Evolutionary conservation across 805 yeast genomes (phyloP).

Genomic region (Yarrowia sp.): DNA sequence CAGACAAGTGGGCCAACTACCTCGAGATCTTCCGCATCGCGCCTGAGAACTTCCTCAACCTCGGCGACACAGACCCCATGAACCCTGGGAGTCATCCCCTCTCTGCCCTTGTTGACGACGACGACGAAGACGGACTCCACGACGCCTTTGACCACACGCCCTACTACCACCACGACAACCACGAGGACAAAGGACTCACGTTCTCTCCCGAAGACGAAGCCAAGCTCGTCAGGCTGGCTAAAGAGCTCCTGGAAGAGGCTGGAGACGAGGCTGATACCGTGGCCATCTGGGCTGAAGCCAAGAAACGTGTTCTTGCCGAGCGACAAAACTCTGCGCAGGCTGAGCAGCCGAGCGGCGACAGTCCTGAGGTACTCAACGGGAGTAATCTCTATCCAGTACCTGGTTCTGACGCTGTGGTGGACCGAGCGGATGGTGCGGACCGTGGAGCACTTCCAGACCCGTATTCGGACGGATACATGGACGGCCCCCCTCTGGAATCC

Average conservation of each 20-base stretch:
- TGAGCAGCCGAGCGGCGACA: constrained; percentile 9
- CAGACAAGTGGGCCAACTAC: constrained; percentile 19
- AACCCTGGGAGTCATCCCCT: constrained; percentile 8
- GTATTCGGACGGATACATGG: not conserved
- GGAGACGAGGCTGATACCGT: not conserved
- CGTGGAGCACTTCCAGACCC: constrained; percentile 6
- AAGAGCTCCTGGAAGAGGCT: not conserved
- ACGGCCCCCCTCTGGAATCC: constrained; percentile 8
- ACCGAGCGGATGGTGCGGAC: constrained; percentile 1
- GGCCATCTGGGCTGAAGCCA: not conserved
- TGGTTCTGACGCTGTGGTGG: constrained; percentile 6
- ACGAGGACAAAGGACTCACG: too few species aligned
- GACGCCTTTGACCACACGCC: constrained; percentile 2
- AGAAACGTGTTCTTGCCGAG: not conserved
- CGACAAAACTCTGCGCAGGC: not conserved
- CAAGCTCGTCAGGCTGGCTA: constrained; percentile 2
- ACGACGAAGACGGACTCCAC: not conserved
- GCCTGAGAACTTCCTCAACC: not conserved
- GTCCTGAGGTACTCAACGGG: constrained; percentile 11
- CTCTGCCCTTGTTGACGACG: not conserved
- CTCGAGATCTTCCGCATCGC: constrained; percentile 1
- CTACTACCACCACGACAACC: not conserved
- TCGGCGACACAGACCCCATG: constrained; percentile 1
- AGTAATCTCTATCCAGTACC: constrained; percentile 16
- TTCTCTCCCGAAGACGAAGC: constrained; percentile 10